Base-by-base conservation (phyloP, 495 filamentous ascomycete species). In the Aspergillus asperescens region DNA sequence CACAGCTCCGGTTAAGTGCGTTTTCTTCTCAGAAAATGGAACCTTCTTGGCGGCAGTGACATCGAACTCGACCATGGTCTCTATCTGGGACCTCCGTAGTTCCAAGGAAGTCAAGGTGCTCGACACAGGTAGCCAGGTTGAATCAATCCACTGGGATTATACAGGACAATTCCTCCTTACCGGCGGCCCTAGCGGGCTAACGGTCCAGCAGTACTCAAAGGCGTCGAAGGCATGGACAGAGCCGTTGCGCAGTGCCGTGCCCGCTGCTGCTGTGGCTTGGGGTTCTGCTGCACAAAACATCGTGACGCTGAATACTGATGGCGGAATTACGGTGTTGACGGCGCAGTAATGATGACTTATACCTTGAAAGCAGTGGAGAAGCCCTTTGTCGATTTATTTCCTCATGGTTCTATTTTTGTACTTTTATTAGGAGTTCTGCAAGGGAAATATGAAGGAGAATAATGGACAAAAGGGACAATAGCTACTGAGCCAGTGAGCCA, bases 1-100 rank as follows among this genome's bases (percentile, higher is more conserved):
- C 50, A 76, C 79, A 4, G 80, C 80, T 2, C 79, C 88, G 0
- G 79, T 95, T 24, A 81, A 84, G 58, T 78, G 81, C 24, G 69
- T 98, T 6, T 75, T 82, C 57, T 98, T 98, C 73, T 96, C 91
- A 0, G 94, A 98, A 68, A 98, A 97, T 55, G 93, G 93, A n/a
- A 92, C 85, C 54, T 96, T 89, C 86, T 82, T 98, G 56, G 93
- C 94, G 8, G 81, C 87, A 1, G 81, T 83, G 13, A 79, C 80
- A 19, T 81, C 85, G 59, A 83, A 83, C 18, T 85, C 86, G 41
- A 86, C 82, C 7, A 84, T 76, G 15, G 83, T 95, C 45, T 83
- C 84, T 7, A 83, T 98, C 53, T 97, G 90, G 77, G 91, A 97
- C 69, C 77, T 98, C 34, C 86, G 93, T 50, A 95, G 89, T 67